phyloP scores from a whole-genome alignment of 192 early-diverging fungal genomes.

The Backusella australiensis region DNA sequence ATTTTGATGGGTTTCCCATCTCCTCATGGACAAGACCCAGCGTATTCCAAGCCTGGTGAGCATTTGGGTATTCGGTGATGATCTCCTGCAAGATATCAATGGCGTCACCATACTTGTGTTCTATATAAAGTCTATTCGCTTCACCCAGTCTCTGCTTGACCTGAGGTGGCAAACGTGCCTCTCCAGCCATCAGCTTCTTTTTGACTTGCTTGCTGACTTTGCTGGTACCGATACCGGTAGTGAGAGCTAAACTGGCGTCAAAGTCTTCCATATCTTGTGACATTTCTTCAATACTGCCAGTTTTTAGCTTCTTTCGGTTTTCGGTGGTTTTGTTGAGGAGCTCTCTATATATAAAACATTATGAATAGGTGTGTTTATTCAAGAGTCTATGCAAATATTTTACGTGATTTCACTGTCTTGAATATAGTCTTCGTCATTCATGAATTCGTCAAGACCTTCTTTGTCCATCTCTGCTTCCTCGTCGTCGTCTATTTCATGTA shows the following conservation, averaged over 20 bases:
- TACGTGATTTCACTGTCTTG: conserved; percentile 27
- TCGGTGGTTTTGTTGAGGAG: conserved; percentile 5
- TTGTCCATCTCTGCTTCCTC: background rate
- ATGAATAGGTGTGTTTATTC: background rate
- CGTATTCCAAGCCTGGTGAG: conserved; percentile 81
- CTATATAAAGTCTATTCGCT: conserved; percentile 75
- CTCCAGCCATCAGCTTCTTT: conserved; percentile 12
- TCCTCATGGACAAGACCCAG: conserved; percentile 92
- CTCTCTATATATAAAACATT: background rate
- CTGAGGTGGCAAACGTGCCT: conserved; percentile 33
- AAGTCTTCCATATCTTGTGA: conserved; percentile 24
- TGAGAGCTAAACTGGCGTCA: conserved; percentile 16
- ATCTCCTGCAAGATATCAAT: conserved; percentile 76
- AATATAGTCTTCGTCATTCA: conserved; percentile 7
- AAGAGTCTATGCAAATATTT: no score
- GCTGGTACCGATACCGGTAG: conserved; percentile 18
- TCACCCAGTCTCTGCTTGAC: conserved; percentile 65
- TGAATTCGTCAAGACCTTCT: background rate
- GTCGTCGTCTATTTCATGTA: conserved; percentile 10
- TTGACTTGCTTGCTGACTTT: background rate
- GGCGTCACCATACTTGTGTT: conserved; percentile 65
- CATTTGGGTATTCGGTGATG: conserved; percentile 68
- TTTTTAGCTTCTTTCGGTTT: conserved; percentile 1
- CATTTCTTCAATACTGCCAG: conserved; percentile 12
- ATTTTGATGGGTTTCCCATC: conserved; percentile 68